These are phyloP conservation scores for Botrytis deweyae DNA, from an alignment of 2,329 filamentous ascomycete species.

Conservation along the genomic window DNA sequence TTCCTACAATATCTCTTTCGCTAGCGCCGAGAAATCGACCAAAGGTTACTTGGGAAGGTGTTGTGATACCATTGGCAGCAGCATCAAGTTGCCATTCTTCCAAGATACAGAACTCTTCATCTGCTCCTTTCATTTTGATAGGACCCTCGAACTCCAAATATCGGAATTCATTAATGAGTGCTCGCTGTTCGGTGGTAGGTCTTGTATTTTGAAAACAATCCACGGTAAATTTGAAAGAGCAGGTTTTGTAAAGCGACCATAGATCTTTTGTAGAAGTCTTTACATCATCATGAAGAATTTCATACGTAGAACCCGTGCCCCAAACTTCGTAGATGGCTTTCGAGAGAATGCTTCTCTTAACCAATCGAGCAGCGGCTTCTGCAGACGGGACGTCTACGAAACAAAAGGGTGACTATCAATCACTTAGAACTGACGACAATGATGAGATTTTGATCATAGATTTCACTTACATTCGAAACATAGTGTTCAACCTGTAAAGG, in stretches of 20 bases:
- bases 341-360: conserved; percentile 75
- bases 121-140: conserved; percentile 72
- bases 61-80: conserved; percentile 47
- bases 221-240: conserved; percentile 79
- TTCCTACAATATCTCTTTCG: conserved; percentile 64
- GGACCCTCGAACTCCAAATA: conserved; percentile 77
- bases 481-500: conserved; percentile 75
- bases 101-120: conserved; percentile 75
- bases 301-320: conserved; percentile 68
- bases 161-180: conserved; percentile 77
- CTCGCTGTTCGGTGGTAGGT: conserved; percentile 59
- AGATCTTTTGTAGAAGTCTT: conserved; percentile 55
- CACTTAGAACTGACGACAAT: conserved; percentile 25
- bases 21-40: conserved; percentile 69
- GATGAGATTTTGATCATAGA: conserved; percentile 21
- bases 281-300: conserved; percentile 66
- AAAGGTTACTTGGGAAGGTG: conserved; percentile 65
- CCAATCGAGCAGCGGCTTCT: conserved; percentile 62
- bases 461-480: conserved; percentile 62
- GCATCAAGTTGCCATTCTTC: conserved; percentile 71
- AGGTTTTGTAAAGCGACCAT: conserved; percentile 64
- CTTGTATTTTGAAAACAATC: conserved; percentile 80
- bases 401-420: conserved; percentile 76
- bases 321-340: conserved; percentile 88
- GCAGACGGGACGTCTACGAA: conserved; percentile 67